Conservation (phyloP, 2,329 filamentous ascomycete genomes). For the Venturia oleaginea region DNA sequence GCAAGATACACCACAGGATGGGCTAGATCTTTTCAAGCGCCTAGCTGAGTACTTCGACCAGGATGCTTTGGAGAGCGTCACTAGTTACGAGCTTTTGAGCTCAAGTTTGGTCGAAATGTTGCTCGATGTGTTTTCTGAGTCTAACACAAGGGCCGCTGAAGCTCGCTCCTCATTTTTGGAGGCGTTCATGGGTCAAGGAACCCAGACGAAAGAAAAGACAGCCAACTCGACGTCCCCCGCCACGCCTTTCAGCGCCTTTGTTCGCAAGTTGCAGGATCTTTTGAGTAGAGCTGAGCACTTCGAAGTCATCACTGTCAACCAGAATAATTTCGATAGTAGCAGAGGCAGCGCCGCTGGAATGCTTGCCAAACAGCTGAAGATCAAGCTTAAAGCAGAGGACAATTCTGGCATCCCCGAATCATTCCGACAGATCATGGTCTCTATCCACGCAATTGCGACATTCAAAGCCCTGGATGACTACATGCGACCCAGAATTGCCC, state of each 20-base stretch:
- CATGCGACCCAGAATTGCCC: constrained; percentile 75
- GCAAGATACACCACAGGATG: constrained; percentile 28
- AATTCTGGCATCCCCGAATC: constrained; percentile 79
- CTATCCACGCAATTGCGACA: constrained; percentile 94
- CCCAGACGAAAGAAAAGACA: constrained; percentile 52
- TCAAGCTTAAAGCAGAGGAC: constrained; percentile 82
- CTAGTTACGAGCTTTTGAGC: constrained; percentile 85
- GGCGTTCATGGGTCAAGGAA: constrained; percentile 75
- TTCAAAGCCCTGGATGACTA: constrained; percentile 98
- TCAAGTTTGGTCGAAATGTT: constrained; percentile 83
- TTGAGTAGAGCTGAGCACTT: constrained; percentile 96
- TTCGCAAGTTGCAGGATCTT: constrained; percentile 91
- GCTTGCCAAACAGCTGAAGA: constrained; percentile 88
- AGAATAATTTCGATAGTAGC: constrained; percentile 82
- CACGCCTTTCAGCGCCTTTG: constrained; percentile 81
- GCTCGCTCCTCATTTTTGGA: constrained; percentile 80
- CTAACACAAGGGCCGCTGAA: constrained; percentile 44
- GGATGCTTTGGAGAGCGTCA: constrained; percentile 84
- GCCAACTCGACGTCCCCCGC: constrained; percentile 58
- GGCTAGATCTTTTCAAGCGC: constrained; percentile 59
- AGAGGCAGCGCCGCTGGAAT: constrained; percentile 88
- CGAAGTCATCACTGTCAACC: constrained; percentile 90
- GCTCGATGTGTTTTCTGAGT: constrained; percentile 70
- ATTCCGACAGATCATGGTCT: constrained; percentile 94
- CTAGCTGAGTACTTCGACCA: constrained; percentile 80